Evolutionary conservation across 305 asterid genomes (phyloP).

Genomic region (Coffea humblotiana): DNA sequence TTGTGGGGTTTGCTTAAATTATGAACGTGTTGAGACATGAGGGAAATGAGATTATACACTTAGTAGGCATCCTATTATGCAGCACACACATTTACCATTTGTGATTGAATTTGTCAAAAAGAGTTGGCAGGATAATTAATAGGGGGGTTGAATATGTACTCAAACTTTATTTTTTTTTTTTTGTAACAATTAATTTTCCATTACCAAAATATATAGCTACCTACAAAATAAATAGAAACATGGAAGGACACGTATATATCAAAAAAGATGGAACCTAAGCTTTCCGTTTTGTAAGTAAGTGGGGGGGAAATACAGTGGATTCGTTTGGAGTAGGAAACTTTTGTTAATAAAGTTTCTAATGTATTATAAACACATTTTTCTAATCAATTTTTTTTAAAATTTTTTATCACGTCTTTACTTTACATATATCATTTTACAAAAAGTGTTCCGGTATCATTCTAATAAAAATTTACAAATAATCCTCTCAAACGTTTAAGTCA

Average conservation of each 20-base stretch:
- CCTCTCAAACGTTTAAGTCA: not conserved
- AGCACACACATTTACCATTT: not conserved
- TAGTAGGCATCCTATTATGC: not conserved
- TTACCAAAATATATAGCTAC: not conserved
- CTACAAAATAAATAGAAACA: not conserved
- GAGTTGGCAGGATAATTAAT: not conserved
- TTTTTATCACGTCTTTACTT: too few relatives aligned
- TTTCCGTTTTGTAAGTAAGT: not conserved
- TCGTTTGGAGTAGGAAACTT: too few relatives aligned
- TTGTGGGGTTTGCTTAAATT: constrained; percentile 34
- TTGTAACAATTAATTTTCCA: not conserved
- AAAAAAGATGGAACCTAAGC: not conserved
- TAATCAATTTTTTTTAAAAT: too few relatives aligned
- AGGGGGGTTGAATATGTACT: not conserved
- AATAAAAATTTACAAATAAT: too few relatives aligned
- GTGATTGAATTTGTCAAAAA: not conserved
- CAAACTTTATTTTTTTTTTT: not conserved
- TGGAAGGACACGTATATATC: not conserved
- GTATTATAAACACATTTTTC: too few relatives aligned
- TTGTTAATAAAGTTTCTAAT: too few relatives aligned
- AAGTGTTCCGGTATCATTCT: too few relatives aligned
- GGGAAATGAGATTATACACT: not conserved
- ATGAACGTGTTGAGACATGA: constrained; percentile 7
- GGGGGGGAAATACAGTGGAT: not conserved
- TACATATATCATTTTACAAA: too few relatives aligned